Conservation (phyloP, 2,329 filamentous ascomycete species). For the Amesomyces nigricolor region DNA sequence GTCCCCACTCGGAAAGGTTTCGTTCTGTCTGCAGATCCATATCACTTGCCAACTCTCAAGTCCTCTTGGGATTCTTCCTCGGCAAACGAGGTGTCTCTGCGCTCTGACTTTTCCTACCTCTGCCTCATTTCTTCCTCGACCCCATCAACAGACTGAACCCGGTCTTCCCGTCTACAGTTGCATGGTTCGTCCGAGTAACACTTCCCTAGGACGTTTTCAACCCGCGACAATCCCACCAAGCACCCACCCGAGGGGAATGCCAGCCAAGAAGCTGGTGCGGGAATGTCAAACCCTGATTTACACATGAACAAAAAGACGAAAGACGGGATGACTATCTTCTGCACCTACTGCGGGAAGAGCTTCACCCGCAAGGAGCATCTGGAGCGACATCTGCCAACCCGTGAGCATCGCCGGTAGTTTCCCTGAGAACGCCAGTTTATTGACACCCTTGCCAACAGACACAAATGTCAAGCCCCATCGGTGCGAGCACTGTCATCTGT, state of each 20-base stretch:
- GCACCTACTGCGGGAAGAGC: conserved; percentile 49
- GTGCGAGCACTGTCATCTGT: conserved; percentile 44
- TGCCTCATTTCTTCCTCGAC: not conserved
- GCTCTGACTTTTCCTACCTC: not conserved
- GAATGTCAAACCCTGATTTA: not conserved
- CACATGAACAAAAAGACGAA: not conserved
- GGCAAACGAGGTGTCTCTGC: not conserved
- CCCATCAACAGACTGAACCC: too few species aligned
- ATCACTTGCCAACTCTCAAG: not conserved
- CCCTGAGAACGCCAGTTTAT: not conserved
- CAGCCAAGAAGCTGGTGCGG: not conserved
- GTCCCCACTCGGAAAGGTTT: conserved; percentile 20
- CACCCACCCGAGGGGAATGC: not conserved
- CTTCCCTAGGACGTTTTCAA: too few species aligned
- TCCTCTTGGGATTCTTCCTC: not conserved
- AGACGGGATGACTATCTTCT: conserved; percentile 34
- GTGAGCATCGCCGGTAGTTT: conserved; percentile 33
- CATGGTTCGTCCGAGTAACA: not conserved
- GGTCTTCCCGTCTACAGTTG: too few species aligned
- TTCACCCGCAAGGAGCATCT: conserved; percentile 53
- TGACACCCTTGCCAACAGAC: conserved; percentile 33
- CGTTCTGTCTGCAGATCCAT: conserved; percentile 5
- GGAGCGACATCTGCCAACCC: conserved; percentile 49
- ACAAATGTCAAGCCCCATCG: conserved; percentile 51
- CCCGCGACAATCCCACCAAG: not conserved